Evolutionary conservation across 2,329 filamentous ascomycete species (phyloP).

Genomic region (Trichophyton verrucosum): DNA sequence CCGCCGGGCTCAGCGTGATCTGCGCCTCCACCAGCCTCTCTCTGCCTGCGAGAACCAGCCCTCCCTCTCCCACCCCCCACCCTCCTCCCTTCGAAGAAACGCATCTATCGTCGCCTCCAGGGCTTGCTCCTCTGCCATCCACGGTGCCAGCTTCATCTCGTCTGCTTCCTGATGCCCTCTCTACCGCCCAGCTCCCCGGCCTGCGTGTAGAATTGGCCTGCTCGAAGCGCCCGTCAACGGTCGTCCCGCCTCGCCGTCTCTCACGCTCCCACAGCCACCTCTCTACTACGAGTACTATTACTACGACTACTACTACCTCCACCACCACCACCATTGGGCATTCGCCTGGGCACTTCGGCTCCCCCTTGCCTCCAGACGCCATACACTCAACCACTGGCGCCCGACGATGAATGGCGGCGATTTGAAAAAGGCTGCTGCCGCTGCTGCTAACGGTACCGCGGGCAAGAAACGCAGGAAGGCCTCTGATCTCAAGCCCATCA

Average conservation of each 20-base stretch:
- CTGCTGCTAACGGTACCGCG: slow-evolving; percentile 41
- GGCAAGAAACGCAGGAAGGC: slow-evolving; percentile 55
- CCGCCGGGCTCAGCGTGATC: background rate
- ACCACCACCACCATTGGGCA: background rate
- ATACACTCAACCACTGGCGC: background rate
- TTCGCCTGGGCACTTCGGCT: background rate
- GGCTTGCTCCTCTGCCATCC: slow-evolving; percentile 1
- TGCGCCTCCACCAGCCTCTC: slow-evolving; percentile 12
- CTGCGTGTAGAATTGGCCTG: background rate
- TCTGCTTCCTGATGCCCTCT: slow-evolving; percentile 7
- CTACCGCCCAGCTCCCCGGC: background rate
- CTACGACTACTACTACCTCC: background rate
- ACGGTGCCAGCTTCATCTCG: slow-evolving; percentile 11
- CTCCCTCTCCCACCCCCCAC: background rate
- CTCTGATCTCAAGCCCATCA: slow-evolving; percentile 52
- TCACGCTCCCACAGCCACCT: background rate
- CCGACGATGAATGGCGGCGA: slow-evolving; percentile 48
- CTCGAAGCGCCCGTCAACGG: background rate
- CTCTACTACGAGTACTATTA: too few species aligned
- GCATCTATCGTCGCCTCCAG: too few species aligned
- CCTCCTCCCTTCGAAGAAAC: background rate
- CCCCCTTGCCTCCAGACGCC: background rate
- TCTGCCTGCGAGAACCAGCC: background rate
- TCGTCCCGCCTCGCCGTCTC: background rate
- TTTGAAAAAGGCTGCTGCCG: slow-evolving; percentile 40